These are phyloP conservation scores for Paramecium caudatum DNA, from an alignment of 73 alveolate genomes.

Conservation along the genomic window DNA sequence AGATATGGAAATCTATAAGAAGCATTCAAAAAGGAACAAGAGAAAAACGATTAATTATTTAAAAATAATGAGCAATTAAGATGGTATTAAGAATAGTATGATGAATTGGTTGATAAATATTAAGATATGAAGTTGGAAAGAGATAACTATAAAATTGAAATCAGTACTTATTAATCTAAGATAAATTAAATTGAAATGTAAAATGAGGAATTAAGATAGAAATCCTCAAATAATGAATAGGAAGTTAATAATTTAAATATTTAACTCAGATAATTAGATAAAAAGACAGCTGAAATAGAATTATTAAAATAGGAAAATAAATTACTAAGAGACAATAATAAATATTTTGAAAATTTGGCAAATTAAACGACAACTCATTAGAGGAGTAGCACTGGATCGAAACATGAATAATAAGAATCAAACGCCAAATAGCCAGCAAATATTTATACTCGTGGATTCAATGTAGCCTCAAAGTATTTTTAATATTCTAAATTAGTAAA, in stretches of 20 bases:
- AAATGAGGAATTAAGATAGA: neutral
- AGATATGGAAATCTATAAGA: conserved; percentile 11
- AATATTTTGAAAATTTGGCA: neutral
- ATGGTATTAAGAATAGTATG: conserved; percentile 59
- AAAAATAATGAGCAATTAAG: neutral
- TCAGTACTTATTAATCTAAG: conserved; percentile 11
- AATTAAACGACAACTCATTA: conserved; percentile 1
- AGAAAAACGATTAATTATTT: neutral
- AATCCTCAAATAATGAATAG: neutral
- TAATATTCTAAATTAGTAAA: neutral
- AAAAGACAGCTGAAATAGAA: neutral
- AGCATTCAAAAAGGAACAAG: conserved; percentile 43
- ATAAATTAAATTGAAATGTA: neutral
- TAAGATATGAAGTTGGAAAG: neutral
- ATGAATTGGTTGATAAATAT: neutral
- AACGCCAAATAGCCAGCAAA: neutral
- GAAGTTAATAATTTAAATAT: neutral
- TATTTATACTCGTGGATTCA: conserved; percentile 9
- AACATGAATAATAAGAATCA: conserved; percentile 22
- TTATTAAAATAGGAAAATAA: conserved; percentile 3
- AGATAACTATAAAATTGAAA: conserved; percentile 3
- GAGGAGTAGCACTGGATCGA: neutral
- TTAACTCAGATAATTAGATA: neutral
- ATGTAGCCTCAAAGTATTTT: neutral
- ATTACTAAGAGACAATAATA: conserved; percentile 2